A percentile compares a stretch with the other conserved stretches of the same genome.
Conservation (phyloP, 2,329 filamentous ascomycete genomes). For the Teratosphaeria viscida region DNA sequence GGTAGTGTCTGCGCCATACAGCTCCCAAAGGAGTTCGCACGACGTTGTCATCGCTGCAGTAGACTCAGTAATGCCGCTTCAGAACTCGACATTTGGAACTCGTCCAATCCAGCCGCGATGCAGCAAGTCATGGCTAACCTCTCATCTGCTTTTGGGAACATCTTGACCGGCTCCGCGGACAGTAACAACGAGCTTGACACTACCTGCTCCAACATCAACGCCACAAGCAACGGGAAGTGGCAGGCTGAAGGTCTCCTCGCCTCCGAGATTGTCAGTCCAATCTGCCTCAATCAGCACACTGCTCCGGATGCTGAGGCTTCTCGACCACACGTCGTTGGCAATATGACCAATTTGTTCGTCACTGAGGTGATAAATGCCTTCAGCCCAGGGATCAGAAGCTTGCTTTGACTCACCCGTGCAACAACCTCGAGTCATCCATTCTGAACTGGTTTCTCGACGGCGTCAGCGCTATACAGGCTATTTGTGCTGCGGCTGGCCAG, state of each 20-base stretch:
- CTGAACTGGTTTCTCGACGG: conserved; percentile 16
- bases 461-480: conserved; percentile 9
- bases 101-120: background rate
- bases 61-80: background rate
- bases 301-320: conserved; percentile 10
- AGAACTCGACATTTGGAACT: background rate
- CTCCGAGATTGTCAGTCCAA: conserved; percentile 9
- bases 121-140: conserved; percentile 8
- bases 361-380: conserved; percentile 17
- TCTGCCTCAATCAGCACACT: conserved; percentile 10
- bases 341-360: conserved; percentile 15
- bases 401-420: conserved; percentile 15
- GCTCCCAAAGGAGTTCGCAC: background rate
- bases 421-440: conserved; percentile 13
- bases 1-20: background rate
- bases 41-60: background rate
- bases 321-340: conserved; percentile 9
- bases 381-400: conserved; percentile 5
- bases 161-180: conserved; percentile 17
- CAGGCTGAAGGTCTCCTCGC: conserved; percentile 10
- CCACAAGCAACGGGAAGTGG: conserved; percentile 13
- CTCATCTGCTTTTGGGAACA: conserved; percentile 19
- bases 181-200: conserved; percentile 10
- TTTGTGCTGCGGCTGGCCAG: conserved; percentile 8
- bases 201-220: conserved; percentile 12